Evolutionary conservation across 768 basidiomycete species (phyloP), one percentile per base, ranked within the genome.

Genomic region (Kwoniella heveanensis): DNA sequence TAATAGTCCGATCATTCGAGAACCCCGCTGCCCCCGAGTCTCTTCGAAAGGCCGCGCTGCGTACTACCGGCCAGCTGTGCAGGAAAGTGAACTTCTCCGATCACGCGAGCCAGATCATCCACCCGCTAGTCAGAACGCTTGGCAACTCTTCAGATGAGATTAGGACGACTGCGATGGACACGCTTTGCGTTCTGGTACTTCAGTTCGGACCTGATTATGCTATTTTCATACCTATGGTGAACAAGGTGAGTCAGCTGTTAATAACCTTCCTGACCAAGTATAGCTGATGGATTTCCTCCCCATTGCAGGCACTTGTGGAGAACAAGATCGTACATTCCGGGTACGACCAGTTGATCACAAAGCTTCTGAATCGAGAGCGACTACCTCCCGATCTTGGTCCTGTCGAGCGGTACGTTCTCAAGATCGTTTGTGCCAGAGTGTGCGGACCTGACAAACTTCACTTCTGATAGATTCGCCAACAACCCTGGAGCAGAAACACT

Each of bases 121-220:
- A 98, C 72, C 94, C 96, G 4, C 84, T 99, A 25, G 89, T 92
- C 44, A 86, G 96, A 37, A 90, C 97, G 1, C 82, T 99, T 60
- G 87, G 88, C 46, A 83, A 83, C 36, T 68, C 65, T 29, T 89
- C 89, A 63, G 72, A 74, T 0, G 94, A 97, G 62, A 82, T 98
- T 51, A 85, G 91, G 22, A 85, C 85, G 79, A 86, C 90, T 1
- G 90, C 94, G 8, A 89, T 98, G 87, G 93, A 97, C 64, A 91
- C 93, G 0, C 82, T 99, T 1, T 96, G 92, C 77, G 90, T 93
- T 0, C 83, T 98, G 44, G 88, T 97, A 39, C 84, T 92, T 37
- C 96, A 99, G 73, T 86, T 99, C 56, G 94, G 94, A 0, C 88
- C 94, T 0, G 95, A 98, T 77, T 99, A 94, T 70, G 93, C 96